Base-by-base conservation (phyloP, 257 asterid species). In the Forsythia viridissima region DNA sequence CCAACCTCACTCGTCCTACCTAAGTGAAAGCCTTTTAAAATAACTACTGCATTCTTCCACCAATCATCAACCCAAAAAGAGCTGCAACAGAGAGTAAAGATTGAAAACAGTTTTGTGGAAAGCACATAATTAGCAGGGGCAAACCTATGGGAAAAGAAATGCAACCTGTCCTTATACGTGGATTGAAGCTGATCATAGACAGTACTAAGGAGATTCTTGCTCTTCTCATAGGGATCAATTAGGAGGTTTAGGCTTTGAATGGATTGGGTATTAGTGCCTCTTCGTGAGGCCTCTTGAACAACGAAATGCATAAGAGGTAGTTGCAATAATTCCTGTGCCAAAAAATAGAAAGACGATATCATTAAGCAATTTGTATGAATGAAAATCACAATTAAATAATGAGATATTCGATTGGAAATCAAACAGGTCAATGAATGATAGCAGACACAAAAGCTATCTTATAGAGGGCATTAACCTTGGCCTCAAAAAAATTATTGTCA, bases 231-330 rank as follows among this genome's bases (percentile, higher is more conserved):
- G 70, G 92, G 80, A 80, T 85, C 93, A 75, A 63, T 85, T 52
- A 70, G 82, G 79, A 75, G 74, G 72, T 73, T 82, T 75, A 84
- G 74, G 68, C 77, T 85, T 77, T 83, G 82, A 61, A 69, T 9
- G 73, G 86, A 74, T 77, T 80, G 86, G 70, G 72, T 72, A 77
- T 79, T 79, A 8, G 73, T 66, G 77, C 84, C 91, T 20, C 80
- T 85, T 78, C 77, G 85, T 76, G 86, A 78, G 18, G 84, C 74
- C 88, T 89, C 94, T 80, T 83, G 90, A 57, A 86, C 88, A 79
- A 96, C 86, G 73, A 91, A 81, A 70, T 87, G 88, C 86, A 88
- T 48, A 36, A 91, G 90, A 44, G 98, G 97, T 85, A 92, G 96
- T 77, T 91, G 96, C 77, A 96, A 90, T 38, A 89, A 73, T 81